Evolutionary conservation across 2,329 filamentous ascomycete genomes (phyloP), one percentile per base, ranked within the genome.

Genomic region (Nigrospora osmanthi): DNA sequence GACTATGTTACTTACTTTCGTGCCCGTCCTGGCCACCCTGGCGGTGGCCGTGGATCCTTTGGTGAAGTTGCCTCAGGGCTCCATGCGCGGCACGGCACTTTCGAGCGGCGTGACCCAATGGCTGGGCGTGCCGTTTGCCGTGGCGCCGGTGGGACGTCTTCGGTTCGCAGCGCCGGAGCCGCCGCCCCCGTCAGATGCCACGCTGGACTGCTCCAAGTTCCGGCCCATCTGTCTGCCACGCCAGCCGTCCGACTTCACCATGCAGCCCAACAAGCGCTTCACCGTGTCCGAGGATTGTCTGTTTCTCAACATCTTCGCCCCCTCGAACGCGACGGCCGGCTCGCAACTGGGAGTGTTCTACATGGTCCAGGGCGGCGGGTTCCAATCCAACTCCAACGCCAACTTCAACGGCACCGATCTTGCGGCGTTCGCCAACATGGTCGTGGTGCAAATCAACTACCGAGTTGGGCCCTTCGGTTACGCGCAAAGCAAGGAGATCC

Each of bases 371-470:
- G 79, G 79, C 4, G 78, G 79, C 9, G 79, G 78, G 0, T 80
- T 79, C 57, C 75, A 74, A 42, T 46, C 49, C 11, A 65, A 70
- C 53, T 61, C 68, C 0, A 64, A 67, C 44, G 51, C 65, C 1
- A 71, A 81, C 47, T 72, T 75, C 53, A 78, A 86, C 51, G 80
- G 75, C 0, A 73, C 71, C 2, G 76, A 73, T 1, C 62, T 87
- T 19, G 58, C 69, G 19, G 79, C 76, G 0, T 73, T 74, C 11
- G 67, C 70, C 35, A 65, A 72, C 43, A 80, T 87, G 15, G 65
- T 89, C 0, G 76, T 87, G 2, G 81, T 88, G 2, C 79, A 71
- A n/a, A 74, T 86, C 63, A 89, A 87, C 62, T 88, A 89, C 57
- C 78, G 85, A 3, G 82, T 89, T 13, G 84, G 84, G 0, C 72